phyloP scores from a whole-genome alignment of 345 rosid genomes.

The Atalantia buxifolia region DNA sequence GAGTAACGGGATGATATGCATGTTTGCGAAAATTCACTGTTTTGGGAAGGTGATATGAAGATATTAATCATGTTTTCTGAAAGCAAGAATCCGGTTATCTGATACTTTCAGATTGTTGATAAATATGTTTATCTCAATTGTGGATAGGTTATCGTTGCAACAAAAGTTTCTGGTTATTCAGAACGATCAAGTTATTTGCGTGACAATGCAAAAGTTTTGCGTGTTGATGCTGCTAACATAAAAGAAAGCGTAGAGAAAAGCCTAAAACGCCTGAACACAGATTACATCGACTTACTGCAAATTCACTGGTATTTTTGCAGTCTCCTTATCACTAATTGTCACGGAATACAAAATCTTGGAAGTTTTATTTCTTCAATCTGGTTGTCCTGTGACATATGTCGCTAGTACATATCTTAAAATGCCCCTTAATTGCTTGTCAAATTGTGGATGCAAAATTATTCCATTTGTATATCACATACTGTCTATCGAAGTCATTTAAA shows the following conservation, averaged over 20 bases:
- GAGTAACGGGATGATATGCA: background rate
- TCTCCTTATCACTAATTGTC: background rate
- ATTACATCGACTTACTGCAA: slow-evolving; percentile 89
- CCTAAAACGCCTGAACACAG: slow-evolving; percentile 85
- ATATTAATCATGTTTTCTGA: slow-evolving; percentile 1
- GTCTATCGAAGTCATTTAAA: background rate
- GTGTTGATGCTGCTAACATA: slow-evolving; percentile 85
- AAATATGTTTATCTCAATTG: slow-evolving; percentile 9
- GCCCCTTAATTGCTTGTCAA: background rate
- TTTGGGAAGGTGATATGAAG: background rate
- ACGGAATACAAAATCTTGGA: slow-evolving; percentile 1
- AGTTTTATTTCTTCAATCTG: background rate
- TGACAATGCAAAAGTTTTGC: slow-evolving; percentile 52
- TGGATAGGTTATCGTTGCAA: slow-evolving; percentile 79
- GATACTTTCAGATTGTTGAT: background rate
- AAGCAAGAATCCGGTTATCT: background rate
- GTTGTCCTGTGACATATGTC: background rate
- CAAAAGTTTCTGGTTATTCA: slow-evolving; percentile 86
- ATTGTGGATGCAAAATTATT: background rate
- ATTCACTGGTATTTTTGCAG: slow-evolving; percentile 71
- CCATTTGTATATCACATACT: background rate
- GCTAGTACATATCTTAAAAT: background rate
- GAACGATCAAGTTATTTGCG: slow-evolving; percentile 57
- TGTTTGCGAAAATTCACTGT: background rate
- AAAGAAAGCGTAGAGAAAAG: slow-evolving; percentile 95